These are phyloP conservation scores for Plasmopara muralis DNA, from an alignment of 352 stramenopile genomes.

Conservation along the genomic window DNA sequence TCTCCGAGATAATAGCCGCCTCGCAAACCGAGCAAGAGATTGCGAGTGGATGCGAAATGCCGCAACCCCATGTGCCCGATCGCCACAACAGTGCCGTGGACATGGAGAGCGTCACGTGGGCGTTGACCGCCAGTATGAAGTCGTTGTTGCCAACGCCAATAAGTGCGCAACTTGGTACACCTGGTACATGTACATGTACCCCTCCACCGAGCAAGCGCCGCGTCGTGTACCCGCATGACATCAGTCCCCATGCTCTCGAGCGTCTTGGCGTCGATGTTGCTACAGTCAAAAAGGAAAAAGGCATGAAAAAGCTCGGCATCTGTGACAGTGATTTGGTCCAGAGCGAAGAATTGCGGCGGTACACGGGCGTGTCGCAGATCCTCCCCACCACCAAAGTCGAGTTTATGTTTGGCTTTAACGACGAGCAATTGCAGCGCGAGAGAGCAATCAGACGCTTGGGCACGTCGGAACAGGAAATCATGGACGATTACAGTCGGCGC, in stretches of 20 bases:
- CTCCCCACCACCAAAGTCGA: constrained; percentile 38
- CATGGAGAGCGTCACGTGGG: neutral
- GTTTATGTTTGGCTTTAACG: constrained; percentile 59
- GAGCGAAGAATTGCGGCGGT: constrained; percentile 47
- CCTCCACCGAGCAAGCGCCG: constrained; percentile 17
- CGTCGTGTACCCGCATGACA: constrained; percentile 20
- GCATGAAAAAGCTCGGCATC: constrained; percentile 72
- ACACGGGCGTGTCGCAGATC: constrained; percentile 34
- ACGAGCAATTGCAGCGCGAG: constrained; percentile 49
- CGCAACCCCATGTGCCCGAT: neutral
- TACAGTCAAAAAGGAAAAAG: constrained; percentile 64
- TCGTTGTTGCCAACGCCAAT: neutral
- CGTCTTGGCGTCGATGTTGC: constrained; percentile 54
- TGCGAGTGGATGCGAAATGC: neutral
- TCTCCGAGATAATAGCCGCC: neutral
- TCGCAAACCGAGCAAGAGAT: neutral
- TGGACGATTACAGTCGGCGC: constrained; percentile 48
- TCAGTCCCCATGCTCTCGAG: constrained; percentile 46
- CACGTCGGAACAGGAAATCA: constrained; percentile 55
- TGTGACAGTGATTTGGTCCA: constrained; percentile 52
- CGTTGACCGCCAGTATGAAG: neutral
- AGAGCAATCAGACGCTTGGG: constrained; percentile 52
- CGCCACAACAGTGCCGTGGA: neutral
- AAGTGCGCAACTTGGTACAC: constrained; percentile 2
- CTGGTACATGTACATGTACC: neutral